Percentiles rank a stretch among this genome's conserved stretches.
Conservation (phyloP, 352 stramenopile genomes). For the Phytophthora foliorum region DNA sequence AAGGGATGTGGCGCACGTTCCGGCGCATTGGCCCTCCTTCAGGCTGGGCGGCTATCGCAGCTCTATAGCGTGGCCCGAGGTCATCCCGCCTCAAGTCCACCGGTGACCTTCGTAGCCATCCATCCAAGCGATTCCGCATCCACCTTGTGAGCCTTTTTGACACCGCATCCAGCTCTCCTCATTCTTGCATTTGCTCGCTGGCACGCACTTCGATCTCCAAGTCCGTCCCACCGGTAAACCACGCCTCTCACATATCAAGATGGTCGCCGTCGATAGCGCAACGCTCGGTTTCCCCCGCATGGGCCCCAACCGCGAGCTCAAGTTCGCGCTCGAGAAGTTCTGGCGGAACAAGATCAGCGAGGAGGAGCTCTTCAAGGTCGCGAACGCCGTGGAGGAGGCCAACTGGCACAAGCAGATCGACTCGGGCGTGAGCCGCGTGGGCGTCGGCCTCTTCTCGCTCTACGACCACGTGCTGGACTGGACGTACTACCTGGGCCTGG, state of each 20-base stretch:
- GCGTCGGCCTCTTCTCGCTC: conserved; percentile 90
- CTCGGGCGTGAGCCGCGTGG: conserved; percentile 79
- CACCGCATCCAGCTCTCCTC: conserved; percentile 17
- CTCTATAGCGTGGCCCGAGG: conserved; percentile 24
- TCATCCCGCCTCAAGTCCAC: conserved; percentile 44
- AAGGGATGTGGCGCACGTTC: conserved; percentile 67
- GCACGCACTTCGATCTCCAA: conserved; percentile 43
- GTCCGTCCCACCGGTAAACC: conserved; percentile 30
- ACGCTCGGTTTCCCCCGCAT: conserved; percentile 94
- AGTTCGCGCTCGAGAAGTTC: conserved; percentile 95
- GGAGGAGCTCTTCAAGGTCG: conserved; percentile 83
- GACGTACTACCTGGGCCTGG: conserved; percentile 85
- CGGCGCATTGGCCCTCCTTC: conserved; percentile 1
- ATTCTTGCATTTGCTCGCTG: conserved; percentile 75
- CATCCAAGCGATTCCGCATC: conserved; percentile 6
- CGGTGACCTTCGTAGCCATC: conserved; percentile 12
- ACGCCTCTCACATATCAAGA: conserved; percentile 33
- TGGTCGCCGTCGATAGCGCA: conserved; percentile 69
- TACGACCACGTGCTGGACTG: conserved; percentile 95
- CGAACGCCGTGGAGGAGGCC: conserved; percentile 78
- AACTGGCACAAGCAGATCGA: conserved; percentile 91
- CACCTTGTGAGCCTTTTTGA: background rate
- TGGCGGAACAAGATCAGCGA: conserved; percentile 89
- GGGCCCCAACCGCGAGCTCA: conserved; percentile 94
- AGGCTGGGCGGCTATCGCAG: conserved; percentile 36